These are phyloP conservation scores for Pichia sp. DNA, from an alignment of 1,139 yeast genomes.

Conservation along the genomic window DNA sequence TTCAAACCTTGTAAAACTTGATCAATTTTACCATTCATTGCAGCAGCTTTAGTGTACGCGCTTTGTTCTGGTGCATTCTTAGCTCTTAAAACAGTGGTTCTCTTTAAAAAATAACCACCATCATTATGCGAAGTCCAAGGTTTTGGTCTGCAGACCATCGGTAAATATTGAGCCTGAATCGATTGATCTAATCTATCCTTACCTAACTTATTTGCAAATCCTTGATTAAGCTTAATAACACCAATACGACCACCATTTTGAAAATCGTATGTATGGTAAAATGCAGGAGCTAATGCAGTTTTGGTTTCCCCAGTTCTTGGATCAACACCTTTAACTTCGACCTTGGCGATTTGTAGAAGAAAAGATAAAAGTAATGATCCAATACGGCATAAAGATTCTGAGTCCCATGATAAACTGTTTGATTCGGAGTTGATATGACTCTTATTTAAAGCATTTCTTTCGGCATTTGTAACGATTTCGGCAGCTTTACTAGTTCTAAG, in stretches of 20 bases:
- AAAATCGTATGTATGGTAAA: constrained; percentile 81
- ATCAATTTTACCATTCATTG: constrained; percentile 57
- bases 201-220: constrained; percentile 56
- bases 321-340: constrained; percentile 68
- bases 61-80: constrained; percentile 84
- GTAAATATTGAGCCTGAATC: constrained; percentile 82
- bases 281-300: constrained; percentile 78
- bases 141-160: constrained; percentile 86
- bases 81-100: constrained; percentile 59
- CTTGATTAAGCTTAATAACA: constrained; percentile 66
- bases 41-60: constrained; percentile 82
- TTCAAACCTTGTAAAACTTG: constrained; percentile 75
- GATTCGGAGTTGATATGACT: constrained; percentile 10
- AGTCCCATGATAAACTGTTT: constrained; percentile 42
- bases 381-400: constrained; percentile 61
- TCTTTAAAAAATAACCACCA: constrained; percentile 77
- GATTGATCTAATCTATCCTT: constrained; percentile 59
- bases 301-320: constrained; percentile 65
- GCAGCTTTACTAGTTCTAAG: constrained; percentile 27
- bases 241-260: constrained; percentile 76
- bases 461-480: constrained; percentile 19
- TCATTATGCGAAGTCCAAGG: constrained; percentile 77
- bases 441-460: constrained; percentile 11
- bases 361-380: constrained; percentile 76
- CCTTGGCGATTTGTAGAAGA: constrained; percentile 73